Conservation (phyloP, 2,329 filamentous ascomycete genomes). For the Sclerotinia nivalis region DNA sequence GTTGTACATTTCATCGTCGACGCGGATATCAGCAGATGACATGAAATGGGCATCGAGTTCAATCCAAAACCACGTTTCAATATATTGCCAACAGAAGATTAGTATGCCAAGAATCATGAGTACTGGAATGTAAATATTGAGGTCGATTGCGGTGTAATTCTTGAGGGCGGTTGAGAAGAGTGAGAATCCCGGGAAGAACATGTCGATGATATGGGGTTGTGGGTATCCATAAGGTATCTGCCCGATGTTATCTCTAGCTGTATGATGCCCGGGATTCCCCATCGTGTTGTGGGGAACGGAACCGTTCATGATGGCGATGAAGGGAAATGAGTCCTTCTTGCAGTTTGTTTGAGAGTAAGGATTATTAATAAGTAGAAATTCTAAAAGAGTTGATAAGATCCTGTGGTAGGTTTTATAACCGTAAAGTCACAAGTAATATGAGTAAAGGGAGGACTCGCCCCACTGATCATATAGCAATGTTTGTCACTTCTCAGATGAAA, state of each 20-base stretch:
- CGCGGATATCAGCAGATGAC: conserved; percentile 65
- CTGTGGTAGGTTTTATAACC: neutral
- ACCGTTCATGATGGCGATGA: conserved; percentile 11
- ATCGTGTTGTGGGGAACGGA: conserved; percentile 1
- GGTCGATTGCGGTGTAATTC: conserved; percentile 60
- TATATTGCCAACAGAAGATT: conserved; percentile 55
- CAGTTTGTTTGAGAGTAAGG: neutral
- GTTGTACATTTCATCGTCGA: conserved; percentile 72
- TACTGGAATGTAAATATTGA: conserved; percentile 62
- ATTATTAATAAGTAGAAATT: neutral
- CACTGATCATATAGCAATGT: neutral
- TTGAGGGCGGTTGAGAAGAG: conserved; percentile 55
- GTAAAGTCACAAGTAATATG: neutral
- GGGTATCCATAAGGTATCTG: conserved; percentile 36
- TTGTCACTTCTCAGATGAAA: neutral
- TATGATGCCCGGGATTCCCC: neutral
- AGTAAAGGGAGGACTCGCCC: neutral
- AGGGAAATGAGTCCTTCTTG: neutral
- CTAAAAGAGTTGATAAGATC: neutral
- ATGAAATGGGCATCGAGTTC: conserved; percentile 58
- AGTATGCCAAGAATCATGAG: conserved; percentile 53
- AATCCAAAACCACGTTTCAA: conserved; percentile 50
- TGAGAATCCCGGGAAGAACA: conserved; percentile 66
- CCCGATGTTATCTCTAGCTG: neutral
- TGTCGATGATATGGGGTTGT: conserved; percentile 50